Percentiles rank a stretch among this genome's conserved stretches.
Evolutionary conservation across 768 basidiomycete species (phyloP).

Genomic region (Boletus subcaerulescens): DNA sequence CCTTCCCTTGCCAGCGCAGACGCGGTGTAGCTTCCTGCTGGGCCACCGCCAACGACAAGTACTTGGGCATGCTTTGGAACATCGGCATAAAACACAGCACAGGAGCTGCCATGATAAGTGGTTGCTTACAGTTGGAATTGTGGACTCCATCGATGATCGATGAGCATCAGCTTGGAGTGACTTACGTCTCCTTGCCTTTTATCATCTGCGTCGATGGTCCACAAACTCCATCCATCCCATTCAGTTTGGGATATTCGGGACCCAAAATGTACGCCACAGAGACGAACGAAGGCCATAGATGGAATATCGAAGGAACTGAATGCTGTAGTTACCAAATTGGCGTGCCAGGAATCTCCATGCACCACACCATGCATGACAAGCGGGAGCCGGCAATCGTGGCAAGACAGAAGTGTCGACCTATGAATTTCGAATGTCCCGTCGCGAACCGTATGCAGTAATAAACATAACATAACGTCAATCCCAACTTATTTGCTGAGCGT

Average conservation of each 20-base stretch:
- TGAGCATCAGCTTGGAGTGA: not conserved
- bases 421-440: not conserved
- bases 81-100: not conserved
- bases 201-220: not conserved
- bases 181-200: not conserved
- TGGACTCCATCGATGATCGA: slow-evolving; percentile 2
- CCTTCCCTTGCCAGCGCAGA: slow-evolving; percentile 56
- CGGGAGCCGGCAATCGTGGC: not conserved
- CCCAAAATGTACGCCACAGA: not conserved
- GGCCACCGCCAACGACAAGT: slow-evolving; percentile 59
- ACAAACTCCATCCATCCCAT: not conserved
- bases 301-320: slow-evolving; percentile 3
- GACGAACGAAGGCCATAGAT: not conserved
- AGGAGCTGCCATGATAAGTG: not conserved
- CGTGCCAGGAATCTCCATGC: not conserved
- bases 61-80: slow-evolving; percentile 24
- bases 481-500: slow-evolving; percentile 74
- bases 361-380: not conserved
- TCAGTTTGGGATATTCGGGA: not conserved
- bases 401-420: not conserved
- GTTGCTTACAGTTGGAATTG: slow-evolving; percentile 25
- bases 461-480: slow-evolving; percentile 41
- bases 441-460: slow-evolving; percentile 1
- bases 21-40: slow-evolving; percentile 56
- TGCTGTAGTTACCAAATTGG: not conserved